Percentiles rank a stretch among this genome's conserved stretches.
Evolutionary conservation across 2,329 filamentous ascomycete species (phyloP).

Genomic region (Diaporthe sp.): DNA sequence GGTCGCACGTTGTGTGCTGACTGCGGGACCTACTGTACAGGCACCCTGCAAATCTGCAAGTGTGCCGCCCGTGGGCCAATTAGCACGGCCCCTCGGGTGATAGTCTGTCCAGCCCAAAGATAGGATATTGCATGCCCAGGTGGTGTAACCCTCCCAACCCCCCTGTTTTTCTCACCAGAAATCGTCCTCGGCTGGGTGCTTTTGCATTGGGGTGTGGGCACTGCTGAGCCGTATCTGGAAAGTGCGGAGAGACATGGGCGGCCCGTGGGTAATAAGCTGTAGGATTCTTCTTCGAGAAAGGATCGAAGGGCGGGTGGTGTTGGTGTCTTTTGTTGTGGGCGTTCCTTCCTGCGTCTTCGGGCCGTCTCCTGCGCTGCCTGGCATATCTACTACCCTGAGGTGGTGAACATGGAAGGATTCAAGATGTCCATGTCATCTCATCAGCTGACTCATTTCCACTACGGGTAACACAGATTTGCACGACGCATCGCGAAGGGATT

Average conservation of each 20-base stretch:
- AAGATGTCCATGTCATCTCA: neutral
- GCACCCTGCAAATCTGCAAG: constrained; percentile 14
- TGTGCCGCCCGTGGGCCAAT: neutral
- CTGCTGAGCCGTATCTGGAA: neutral
- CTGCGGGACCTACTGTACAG: constrained; percentile 32
- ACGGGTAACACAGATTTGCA: neutral
- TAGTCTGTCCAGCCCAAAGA: constrained; percentile 28
- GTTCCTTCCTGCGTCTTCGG: constrained; percentile 4
- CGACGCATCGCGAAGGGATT: too few relatives aligned
- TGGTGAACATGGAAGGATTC: constrained; percentile 3
- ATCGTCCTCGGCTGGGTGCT: constrained; percentile 11
- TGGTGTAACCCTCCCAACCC: constrained; percentile 12
- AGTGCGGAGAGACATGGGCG: constrained; percentile 8
- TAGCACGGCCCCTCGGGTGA: too few relatives aligned
- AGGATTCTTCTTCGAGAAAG: constrained; percentile 30
- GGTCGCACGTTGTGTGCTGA: constrained; percentile 34
- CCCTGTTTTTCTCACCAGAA: neutral
- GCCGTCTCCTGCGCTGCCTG: constrained; percentile 5
- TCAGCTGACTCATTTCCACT: constrained; percentile 8
- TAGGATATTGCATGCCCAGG: constrained; percentile 1
- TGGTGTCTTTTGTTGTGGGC: neutral
- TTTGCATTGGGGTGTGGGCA: constrained; percentile 2
- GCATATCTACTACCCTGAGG: neutral
- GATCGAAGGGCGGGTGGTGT: constrained; percentile 11
- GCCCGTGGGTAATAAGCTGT: constrained; percentile 20